phyloP scores from a whole-genome alignment of 805 yeast species.

The Nakazawaea molendinolei region DNA sequence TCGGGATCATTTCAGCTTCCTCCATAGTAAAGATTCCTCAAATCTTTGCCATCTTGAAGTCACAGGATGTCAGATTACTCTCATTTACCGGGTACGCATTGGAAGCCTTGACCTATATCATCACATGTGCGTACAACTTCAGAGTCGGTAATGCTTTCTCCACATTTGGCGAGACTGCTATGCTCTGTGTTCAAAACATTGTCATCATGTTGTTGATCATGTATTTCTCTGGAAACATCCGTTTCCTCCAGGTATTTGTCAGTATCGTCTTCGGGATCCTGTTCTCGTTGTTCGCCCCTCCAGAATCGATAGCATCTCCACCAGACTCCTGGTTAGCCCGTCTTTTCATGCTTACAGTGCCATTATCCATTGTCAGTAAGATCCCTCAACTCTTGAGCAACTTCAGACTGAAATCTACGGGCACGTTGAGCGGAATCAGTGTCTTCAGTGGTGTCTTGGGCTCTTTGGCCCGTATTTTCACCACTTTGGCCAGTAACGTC shows the following conservation, averaged over 20 bases:
- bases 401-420: constrained; percentile 32
- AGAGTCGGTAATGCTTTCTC: constrained; percentile 28
- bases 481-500: constrained; percentile 28
- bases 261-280: constrained; percentile 2
- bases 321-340: constrained; percentile 13
- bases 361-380: constrained; percentile 28
- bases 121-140: constrained; percentile 29
- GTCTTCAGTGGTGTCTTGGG: constrained; percentile 31
- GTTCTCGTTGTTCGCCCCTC: constrained; percentile 8
- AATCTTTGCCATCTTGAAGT: constrained; percentile 25
- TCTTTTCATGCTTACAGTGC: constrained; percentile 28
- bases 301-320: constrained; percentile 9
- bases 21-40: constrained; percentile 36
- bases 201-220: constrained; percentile 24
- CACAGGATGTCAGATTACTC: constrained; percentile 28
- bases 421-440: constrained; percentile 30
- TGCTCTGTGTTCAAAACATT: constrained; percentile 29
- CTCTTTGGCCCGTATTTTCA: constrained; percentile 30
- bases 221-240: constrained; percentile 11
- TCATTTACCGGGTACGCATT: constrained; percentile 25
- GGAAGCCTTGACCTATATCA: constrained; percentile 27
- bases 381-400: constrained; percentile 35
- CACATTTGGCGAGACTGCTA: constrained; percentile 32
- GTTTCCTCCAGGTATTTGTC: constrained; percentile 5
- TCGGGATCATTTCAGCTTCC: constrained; percentile 29